Percentiles rank a stretch among this genome's conserved stretches.
These are phyloP conservation scores for Metschnikowia gelsemii DNA, from an alignment of 805 yeast species.

Conservation along the genomic window DNA sequence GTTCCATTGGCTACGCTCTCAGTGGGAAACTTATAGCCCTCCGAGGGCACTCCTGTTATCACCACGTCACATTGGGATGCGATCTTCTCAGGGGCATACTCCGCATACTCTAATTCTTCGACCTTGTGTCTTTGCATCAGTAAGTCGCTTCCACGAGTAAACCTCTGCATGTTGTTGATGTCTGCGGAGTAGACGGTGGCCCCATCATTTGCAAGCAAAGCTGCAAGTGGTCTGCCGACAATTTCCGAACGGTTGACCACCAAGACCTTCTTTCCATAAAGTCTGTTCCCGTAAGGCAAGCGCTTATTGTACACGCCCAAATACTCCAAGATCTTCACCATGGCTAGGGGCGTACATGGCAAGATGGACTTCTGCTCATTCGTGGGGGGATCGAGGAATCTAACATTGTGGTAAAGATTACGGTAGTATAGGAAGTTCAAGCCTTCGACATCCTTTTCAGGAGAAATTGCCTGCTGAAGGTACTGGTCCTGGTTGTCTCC, in stretches of 20 bases:
- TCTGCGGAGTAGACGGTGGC: conserved; percentile 94
- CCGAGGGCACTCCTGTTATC: conserved; percentile 93
- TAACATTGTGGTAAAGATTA: conserved; percentile 89
- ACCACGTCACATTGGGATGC: conserved; percentile 83
- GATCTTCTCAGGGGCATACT: conserved; percentile 56
- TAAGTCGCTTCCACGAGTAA: conserved; percentile 91
- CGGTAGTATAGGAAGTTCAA: conserved; percentile 86
- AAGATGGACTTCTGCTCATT: conserved; percentile 75
- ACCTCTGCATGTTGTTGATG: conserved; percentile 80
- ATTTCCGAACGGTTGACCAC: conserved; percentile 93
- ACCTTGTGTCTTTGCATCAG: conserved; percentile 81
- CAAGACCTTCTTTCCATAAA: conserved; percentile 89
- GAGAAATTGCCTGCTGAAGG: conserved; percentile 87
- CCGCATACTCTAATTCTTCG: conserved; percentile 48
- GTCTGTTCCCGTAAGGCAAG: conserved; percentile 83
- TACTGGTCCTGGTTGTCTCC: conserved; percentile 95
- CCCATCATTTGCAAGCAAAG: conserved; percentile 93
- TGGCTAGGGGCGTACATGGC: conserved; percentile 96
- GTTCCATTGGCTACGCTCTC: conserved; percentile 83
- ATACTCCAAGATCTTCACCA: conserved; percentile 89
- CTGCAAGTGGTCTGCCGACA: conserved; percentile 97
- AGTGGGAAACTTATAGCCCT: conserved; percentile 80
- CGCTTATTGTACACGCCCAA: conserved; percentile 82
- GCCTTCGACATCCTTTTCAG: conserved; percentile 95
- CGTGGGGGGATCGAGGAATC: conserved; percentile 73